Percentiles rank a stretch among this genome's conserved stretches.
Evolutionary conservation across 495 filamentous ascomycete species (phyloP).

Genomic region (Xylaria nigripes): DNA sequence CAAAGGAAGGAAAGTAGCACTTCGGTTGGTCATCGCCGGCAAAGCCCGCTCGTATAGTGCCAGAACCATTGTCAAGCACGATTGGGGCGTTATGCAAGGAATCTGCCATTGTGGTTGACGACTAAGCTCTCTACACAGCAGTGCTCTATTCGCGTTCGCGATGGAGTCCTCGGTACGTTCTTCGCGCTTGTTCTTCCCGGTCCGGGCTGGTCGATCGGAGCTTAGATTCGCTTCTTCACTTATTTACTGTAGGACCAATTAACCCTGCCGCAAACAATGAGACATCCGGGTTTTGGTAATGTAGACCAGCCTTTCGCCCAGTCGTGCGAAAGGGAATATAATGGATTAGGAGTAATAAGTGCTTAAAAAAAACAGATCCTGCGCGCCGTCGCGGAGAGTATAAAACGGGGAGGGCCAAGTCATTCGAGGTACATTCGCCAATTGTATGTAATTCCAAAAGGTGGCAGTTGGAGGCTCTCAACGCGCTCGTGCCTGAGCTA

Average conservation of each 20-base stretch:
- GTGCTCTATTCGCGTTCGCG: constrained; percentile 5
- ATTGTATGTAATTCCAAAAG: background rate
- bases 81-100: constrained; percentile 93
- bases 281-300: background rate
- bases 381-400: background rate
- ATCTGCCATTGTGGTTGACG: constrained; percentile 58
- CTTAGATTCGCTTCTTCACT: background rate
- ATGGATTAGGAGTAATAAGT: background rate
- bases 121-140: constrained; percentile 5
- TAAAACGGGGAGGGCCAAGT: background rate
- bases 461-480: background rate
- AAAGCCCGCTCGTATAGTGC: constrained; percentile 94
- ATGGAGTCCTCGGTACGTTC: background rate
- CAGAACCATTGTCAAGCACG: constrained; percentile 97
- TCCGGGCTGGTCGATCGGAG: background rate
- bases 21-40: constrained; percentile 93
- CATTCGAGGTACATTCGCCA: background rate
- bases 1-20: constrained; percentile 96
- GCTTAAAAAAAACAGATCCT: background rate
- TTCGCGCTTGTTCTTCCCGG: background rate
- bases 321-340: too few species aligned
- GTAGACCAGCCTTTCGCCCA: background rate
- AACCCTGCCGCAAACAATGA: background rate
- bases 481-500: background rate
- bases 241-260: background rate